Evolutionary conservation across 495 filamentous ascomycete species (phyloP).

Genomic region (Penicillium lagena): DNA sequence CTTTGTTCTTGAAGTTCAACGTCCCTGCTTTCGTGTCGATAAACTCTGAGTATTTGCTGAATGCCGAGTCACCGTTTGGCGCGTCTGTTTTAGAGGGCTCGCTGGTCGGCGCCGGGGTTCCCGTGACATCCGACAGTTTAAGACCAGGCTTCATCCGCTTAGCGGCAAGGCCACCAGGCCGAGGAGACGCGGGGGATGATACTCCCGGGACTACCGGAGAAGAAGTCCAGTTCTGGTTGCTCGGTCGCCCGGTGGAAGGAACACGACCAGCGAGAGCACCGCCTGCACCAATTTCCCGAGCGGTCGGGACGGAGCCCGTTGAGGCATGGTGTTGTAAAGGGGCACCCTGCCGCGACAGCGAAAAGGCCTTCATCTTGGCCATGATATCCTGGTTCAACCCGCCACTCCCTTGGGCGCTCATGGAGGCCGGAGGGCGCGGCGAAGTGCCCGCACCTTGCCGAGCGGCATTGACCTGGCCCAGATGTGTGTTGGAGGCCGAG

Average conservation of each 20-base stretch:
- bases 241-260: slow-evolving; percentile 34
- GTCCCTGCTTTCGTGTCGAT: slow-evolving; percentile 89
- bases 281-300: slow-evolving; percentile 13
- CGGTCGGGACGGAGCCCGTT: slow-evolving; percentile 29
- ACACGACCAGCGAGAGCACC: slow-evolving; percentile 32
- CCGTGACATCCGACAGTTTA: slow-evolving; percentile 45
- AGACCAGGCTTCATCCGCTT: slow-evolving; percentile 46
- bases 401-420: slow-evolving; percentile 48
- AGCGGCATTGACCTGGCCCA: slow-evolving; percentile 77
- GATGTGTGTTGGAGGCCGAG: slow-evolving; percentile 68
- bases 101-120: slow-evolving; percentile 17
- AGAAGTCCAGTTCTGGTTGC: slow-evolving; percentile 43
- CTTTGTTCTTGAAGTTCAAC: slow-evolving; percentile 89
- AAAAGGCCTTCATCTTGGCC: slow-evolving; percentile 74
- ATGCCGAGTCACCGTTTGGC: slow-evolving; percentile 49
- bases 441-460: slow-evolving; percentile 47
- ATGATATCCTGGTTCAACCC: slow-evolving; percentile 72
- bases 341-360: slow-evolving; percentile 55
- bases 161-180: slow-evolving; percentile 46
- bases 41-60: slow-evolving; percentile 88
- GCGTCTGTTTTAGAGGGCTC: slow-evolving; percentile 11
- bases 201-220: slow-evolving; percentile 35
- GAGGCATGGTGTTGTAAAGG: slow-evolving; percentile 31
- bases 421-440: slow-evolving; percentile 40
- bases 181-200: slow-evolving; percentile 25